A percentile compares a stretch with the other conserved stretches of the same genome.
Evolutionary conservation across 805 yeast genomes (phyloP).

Genomic region (Suhomyces kilbournensis): DNA sequence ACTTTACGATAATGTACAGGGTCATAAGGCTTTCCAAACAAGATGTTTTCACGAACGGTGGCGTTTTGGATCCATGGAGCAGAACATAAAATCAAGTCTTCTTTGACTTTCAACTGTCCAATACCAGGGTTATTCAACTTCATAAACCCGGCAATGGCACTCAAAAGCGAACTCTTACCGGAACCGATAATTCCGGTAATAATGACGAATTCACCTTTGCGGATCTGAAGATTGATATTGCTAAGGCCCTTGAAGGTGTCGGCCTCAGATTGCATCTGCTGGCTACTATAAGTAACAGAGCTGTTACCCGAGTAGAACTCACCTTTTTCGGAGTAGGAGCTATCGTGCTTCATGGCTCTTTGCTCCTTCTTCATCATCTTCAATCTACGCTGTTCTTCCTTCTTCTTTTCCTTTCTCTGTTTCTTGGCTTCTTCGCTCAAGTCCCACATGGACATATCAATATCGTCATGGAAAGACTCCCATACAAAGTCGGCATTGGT

Average conservation of each 20-base stretch:
- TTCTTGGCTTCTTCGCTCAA: constrained; percentile 9
- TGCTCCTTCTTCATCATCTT: constrained; percentile 10
- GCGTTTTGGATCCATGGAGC: constrained; percentile 45
- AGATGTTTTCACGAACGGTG: constrained; percentile 38
- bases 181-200: constrained; percentile 44
- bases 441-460: constrained; percentile 25
- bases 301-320: not conserved
- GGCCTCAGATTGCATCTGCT: not conserved
- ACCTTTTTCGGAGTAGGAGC: constrained; percentile 3
- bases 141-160: constrained; percentile 42
- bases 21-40: constrained; percentile 36
- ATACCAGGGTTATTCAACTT: constrained; percentile 22
- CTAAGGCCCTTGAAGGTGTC: constrained; percentile 30
- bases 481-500: constrained; percentile 28
- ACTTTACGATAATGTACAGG: constrained; percentile 25
- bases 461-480: constrained; percentile 28
- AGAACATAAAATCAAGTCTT: constrained; percentile 33
- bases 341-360: constrained; percentile 7
- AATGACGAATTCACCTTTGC: constrained; percentile 36
- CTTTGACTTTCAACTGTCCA: constrained; percentile 25
- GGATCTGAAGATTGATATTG: constrained; percentile 30
- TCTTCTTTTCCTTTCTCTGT: constrained; percentile 11
- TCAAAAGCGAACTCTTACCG: constrained; percentile 41
- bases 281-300: constrained; percentile 1
- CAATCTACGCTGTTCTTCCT: constrained; percentile 9